Evolutionary conservation across 192 early-diverging fungal species (phyloP), one percentile per base, ranked within the genome.

Genomic region (Coemansia javaensis): DNA sequence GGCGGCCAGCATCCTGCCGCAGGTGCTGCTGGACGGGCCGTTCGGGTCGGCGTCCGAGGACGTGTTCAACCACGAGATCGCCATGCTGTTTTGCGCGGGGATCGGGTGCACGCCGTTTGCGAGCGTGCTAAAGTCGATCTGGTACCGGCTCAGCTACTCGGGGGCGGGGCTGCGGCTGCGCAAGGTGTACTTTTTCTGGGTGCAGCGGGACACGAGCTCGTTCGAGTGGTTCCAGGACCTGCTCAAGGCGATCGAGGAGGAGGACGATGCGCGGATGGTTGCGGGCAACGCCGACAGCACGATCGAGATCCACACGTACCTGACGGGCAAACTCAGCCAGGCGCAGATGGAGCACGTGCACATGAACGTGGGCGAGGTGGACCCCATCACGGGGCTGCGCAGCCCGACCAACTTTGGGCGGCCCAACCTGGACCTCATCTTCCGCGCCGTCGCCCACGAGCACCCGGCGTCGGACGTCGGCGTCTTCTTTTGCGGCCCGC

Each of bases 171-270:
- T 75, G 53, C 69, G 77, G 4, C 69, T 92, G 31, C 81, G 81
- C 53, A 92, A 92, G 59, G 89, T 89, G 11, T 91, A 91, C 60
- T 92, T 92, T 53, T 73, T 90, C 66, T 92, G 90, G 90, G 75
- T 85, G 30, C 87, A 85, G 62, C 79, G 90, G 17, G 89, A 90
- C 63, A 85, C 83, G 47, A 81, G 85, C 46, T 83, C 84, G 12
- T 91, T 92, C 42, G 90, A 92, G 59, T 90, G 89, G 87, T 92
- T 92, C 75, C 83, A 85, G 66, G 87, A 89, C 50, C 63, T 92
- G 40, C 80, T 92, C 43, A 71, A 78, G 54, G 88, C 86, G 11
- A 79, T 91, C 23, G 89, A 91, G 50, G 84, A 89, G 39, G 86
- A 88, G 54, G 85, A 89, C 56, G 68, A 72, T 18, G 61, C 60